Evolutionary conservation across 805 yeast species (phyloP), one percentile per base, ranked within the genome.

Genomic region (Starmerella riodocensis): DNA sequence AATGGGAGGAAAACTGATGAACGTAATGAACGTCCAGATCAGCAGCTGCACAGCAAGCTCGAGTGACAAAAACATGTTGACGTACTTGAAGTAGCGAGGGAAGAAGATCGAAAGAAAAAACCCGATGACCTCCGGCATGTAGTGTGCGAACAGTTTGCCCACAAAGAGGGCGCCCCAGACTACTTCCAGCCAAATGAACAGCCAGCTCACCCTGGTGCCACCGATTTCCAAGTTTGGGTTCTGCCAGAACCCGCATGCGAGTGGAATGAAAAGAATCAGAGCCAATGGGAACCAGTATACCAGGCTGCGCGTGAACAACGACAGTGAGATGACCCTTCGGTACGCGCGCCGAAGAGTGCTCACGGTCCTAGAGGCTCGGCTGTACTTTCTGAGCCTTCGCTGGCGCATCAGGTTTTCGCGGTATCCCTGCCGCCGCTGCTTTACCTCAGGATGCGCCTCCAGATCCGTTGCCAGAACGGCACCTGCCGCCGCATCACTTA

Each of bases 151-250:
- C 4, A 59, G 40, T 16, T 57, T 46, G 14, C 56, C 43, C n/a
- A 60, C 45, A 50, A 54, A 60, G 30, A 59, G 48, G 11, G 63
- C 43, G 7, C 55, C 63, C 66, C 65, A 62, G 23, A 52, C 57
- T 19, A 61, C 58, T 42, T 62, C 66, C 6, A 59, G 50, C 66
- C 66, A 62, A 30, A 62, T 58, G 42, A 62, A 62, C 21, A 62
- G 42, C 64, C 64, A 62, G 53, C 55, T 47, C 18, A 62, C 50
- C 3, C 59, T 50, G 8, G 58, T 53, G 22, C 52, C 43, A 19
- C 65, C 66, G 2, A 62, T 50, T 17, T 32, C 6, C 29, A 62
- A 55, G 19, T 36, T 18, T 9, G 42, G 50, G 30, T 48, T 45
- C 18, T 48, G 58, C 56, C 61, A 60, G 4, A 63, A 65, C 22